phyloP scores from a whole-genome alignment of 768 basidiomycete species.

The Phaeolepiota aurea region DNA sequence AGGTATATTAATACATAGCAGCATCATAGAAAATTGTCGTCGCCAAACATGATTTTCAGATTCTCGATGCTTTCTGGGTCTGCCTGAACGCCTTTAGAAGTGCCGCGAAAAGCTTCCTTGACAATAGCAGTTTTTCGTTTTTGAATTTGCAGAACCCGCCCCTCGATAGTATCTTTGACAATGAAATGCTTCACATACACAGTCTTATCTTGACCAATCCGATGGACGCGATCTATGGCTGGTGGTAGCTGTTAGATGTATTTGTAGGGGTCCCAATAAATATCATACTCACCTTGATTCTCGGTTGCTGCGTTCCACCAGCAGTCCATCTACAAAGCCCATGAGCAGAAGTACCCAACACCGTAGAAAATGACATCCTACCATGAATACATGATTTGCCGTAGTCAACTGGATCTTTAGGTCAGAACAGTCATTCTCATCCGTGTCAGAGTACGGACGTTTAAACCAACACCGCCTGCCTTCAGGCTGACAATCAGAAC shows the following conservation, averaged over 20 bases:
- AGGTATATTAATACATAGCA: too few species aligned
- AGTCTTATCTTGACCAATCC: conserved; percentile 75
- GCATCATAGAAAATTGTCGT: conserved; percentile 23
- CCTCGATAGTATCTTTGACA: conserved; percentile 71
- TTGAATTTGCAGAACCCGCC: conserved; percentile 74
- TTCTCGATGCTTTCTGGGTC: conserved; percentile 76
- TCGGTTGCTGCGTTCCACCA: conserved; percentile 89
- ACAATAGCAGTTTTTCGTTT: conserved; percentile 82
- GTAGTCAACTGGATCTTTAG: conserved; percentile 47
- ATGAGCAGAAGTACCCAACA: not conserved
- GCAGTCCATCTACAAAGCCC: conserved; percentile 66
- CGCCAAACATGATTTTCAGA: conserved; percentile 72
- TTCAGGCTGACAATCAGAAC: conserved; percentile 74
- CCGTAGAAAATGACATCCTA: conserved; percentile 17
- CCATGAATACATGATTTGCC: conserved; percentile 86
- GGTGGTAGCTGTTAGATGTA: not conserved
- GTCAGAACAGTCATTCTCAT: conserved; percentile 2
- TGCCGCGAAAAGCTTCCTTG: conserved; percentile 70
- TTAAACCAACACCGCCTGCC: conserved; percentile 89
- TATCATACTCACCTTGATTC: conserved; percentile 51
- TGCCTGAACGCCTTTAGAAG: conserved; percentile 28
- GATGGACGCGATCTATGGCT: conserved; percentile 83
- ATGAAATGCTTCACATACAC: conserved; percentile 85
- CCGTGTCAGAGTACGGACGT: conserved; percentile 35
- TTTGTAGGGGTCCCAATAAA: not conserved